Evolutionary conservation across 371 early-diverging fungal genomes (phyloP).

Genomic region (Lichtheimia hyalospora): DNA sequence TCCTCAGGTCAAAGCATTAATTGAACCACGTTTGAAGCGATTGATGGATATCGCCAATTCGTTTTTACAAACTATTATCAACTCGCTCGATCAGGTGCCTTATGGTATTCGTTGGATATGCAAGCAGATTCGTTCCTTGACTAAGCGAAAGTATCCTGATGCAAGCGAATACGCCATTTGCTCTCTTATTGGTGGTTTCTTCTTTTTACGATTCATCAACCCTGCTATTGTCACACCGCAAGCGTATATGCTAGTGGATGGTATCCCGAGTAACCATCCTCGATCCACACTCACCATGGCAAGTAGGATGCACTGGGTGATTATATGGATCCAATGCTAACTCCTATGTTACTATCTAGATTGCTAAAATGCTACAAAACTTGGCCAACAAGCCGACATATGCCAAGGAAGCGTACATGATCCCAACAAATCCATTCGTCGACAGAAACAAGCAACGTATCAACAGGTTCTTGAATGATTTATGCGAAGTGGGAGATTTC

Average conservation of each 20-base stretch:
- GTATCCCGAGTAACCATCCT: conserved; percentile 73
- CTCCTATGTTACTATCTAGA: conserved; percentile 20
- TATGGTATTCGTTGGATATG: conserved; percentile 96
- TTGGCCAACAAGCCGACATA: conserved; percentile 91
- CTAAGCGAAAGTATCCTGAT: conserved; percentile 87
- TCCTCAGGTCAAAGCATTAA: conserved; percentile 74
- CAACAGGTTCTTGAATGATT: conserved; percentile 79
- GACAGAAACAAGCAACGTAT: conserved; percentile 82
- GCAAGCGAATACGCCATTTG: conserved; percentile 82
- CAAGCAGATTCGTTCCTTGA: conserved; percentile 88
- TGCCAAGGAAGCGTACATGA: conserved; percentile 90
- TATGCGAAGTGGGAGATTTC: conserved; percentile 93
- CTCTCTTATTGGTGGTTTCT: conserved; percentile 93
- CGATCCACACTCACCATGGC: conserved; percentile 81
- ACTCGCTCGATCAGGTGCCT: conserved; percentile 82
- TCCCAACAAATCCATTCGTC: conserved; percentile 79
- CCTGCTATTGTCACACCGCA: conserved; percentile 95
- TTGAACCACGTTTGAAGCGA: conserved; percentile 72
- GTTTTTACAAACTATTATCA: conserved; percentile 81
- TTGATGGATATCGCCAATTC: conserved; percentile 80
- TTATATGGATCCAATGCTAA: neutral
- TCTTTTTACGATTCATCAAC: conserved; percentile 91
- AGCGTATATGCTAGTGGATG: conserved; percentile 86
- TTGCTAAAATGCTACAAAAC: conserved; percentile 91
- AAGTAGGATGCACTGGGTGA: neutral